Evolutionary conservation across 2,329 filamentous ascomycete genomes (phyloP).

Genomic region (Lasiodiplodia hormozganensis): DNA sequence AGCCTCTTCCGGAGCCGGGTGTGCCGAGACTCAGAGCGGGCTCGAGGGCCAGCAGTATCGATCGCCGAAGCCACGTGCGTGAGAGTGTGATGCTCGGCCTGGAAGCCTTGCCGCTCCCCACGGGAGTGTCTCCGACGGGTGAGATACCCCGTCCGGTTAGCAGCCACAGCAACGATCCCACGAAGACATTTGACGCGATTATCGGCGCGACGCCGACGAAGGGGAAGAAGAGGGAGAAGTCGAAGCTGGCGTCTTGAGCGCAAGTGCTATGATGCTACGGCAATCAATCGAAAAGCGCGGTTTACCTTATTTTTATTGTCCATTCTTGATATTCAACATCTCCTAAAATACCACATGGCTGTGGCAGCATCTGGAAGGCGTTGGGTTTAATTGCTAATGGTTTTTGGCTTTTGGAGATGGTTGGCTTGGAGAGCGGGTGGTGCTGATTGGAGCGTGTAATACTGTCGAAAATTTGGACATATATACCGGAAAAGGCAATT

Average conservation of each 20-base stretch:
- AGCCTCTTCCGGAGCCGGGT: constrained; percentile 41
- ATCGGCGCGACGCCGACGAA: constrained; percentile 19
- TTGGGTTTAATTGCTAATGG: constrained; percentile 11
- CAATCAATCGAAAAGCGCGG: constrained; percentile 3
- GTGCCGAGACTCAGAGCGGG: constrained; percentile 15
- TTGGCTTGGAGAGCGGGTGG: background rate
- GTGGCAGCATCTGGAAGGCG: constrained; percentile 21
- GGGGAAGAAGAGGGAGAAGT: constrained; percentile 27
- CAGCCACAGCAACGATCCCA: constrained; percentile 45
- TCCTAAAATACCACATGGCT: constrained; percentile 17
- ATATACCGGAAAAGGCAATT: constrained; percentile 15
- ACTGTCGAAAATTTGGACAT: background rate
- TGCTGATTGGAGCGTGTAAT: constrained; percentile 7
- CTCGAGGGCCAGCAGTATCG: constrained; percentile 24
- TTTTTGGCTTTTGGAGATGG: constrained; percentile 1
- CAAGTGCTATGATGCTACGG: constrained; percentile 2
- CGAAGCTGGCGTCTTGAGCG: constrained; percentile 21
- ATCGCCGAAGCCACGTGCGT: constrained; percentile 34
- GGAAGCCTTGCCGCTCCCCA: constrained; percentile 55
- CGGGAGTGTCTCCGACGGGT: constrained; percentile 47
- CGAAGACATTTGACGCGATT: constrained; percentile 58
- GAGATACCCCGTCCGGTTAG: constrained; percentile 38
- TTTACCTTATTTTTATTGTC: background rate
- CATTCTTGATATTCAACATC: constrained; percentile 4
- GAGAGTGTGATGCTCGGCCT: constrained; percentile 54